Evolutionary conservation across 2,329 filamentous ascomycete genomes (phyloP).

Genomic region (Myriosclerotinia scirpicola): DNA sequence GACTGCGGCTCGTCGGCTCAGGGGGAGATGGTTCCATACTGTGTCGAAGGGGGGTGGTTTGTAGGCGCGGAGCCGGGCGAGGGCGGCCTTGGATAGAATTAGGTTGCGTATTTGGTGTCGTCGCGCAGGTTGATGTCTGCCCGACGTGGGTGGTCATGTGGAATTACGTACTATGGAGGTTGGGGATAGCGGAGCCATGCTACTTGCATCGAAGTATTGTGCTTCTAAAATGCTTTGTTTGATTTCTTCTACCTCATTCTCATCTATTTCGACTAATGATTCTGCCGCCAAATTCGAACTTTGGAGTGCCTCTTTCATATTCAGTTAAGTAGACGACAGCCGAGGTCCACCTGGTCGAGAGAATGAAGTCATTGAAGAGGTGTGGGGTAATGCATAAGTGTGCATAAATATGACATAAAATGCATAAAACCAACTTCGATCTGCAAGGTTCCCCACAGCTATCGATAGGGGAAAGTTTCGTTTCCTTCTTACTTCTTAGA

Average conservation of each 20-base stretch:
- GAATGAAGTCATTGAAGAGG: conserved; percentile 9
- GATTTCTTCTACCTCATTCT: conserved; percentile 36
- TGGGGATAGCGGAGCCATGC: conserved; percentile 40
- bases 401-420: background rate
- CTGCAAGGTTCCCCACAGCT: conserved; percentile 1
- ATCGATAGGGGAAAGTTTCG: background rate
- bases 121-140: background rate
- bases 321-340: background rate
- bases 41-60: conserved; percentile 58
- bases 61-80: conserved; percentile 61
- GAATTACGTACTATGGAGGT: conserved; percentile 35
- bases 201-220: conserved; percentile 40
- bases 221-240: conserved; percentile 38
- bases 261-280: conserved; percentile 37
- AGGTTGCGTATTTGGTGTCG: too few relatives aligned
- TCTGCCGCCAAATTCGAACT: background rate
- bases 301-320: background rate
- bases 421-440: background rate
- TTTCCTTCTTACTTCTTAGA: background rate
- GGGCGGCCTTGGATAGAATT: conserved; percentile 35
- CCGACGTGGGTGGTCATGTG: background rate
- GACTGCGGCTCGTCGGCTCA: conserved; percentile 76
- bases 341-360: background rate
- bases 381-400: conserved; percentile 18
- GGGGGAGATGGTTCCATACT: conserved; percentile 60